These are phyloP conservation scores for Aspergillus ellipticus DNA, from an alignment of 495 filamentous ascomycete species.

Conservation along the genomic window DNA sequence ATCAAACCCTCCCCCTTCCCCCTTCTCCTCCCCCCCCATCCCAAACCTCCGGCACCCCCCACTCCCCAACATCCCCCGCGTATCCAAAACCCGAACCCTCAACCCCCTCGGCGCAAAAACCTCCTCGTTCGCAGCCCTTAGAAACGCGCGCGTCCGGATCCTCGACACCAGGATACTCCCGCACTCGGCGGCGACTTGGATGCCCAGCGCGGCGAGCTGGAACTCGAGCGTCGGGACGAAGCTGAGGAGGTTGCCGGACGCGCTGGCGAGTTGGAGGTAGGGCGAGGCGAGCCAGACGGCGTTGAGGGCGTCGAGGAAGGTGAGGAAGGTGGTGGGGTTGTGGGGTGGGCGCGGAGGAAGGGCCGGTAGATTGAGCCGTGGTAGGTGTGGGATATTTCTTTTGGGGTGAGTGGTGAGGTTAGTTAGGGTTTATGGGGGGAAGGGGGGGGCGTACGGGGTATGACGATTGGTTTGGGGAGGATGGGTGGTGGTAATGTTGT, in stretches of 20 bases:
- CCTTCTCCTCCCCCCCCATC: not conserved
- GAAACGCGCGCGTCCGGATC: slow-evolving; percentile 19
- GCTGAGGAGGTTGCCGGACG: slow-evolving; percentile 8
- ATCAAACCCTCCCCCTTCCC: slow-evolving; percentile 1
- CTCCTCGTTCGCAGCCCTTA: slow-evolving; percentile 18
- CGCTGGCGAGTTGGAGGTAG: slow-evolving; percentile 14
- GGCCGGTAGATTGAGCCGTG: slow-evolving; percentile 21
- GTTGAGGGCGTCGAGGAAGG: slow-evolving; percentile 25
- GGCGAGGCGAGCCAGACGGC: slow-evolving; percentile 25
- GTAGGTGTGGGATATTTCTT: slow-evolving; percentile 20
- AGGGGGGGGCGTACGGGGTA: not conserved
- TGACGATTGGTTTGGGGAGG: slow-evolving; percentile 1
- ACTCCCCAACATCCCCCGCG: slow-evolving; percentile 18
- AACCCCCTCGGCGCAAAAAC: slow-evolving; percentile 21
- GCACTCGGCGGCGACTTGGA: slow-evolving; percentile 18
- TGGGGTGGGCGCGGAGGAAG: slow-evolving; percentile 19
- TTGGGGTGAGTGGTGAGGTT: not conserved
- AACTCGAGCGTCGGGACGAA: slow-evolving; percentile 14
- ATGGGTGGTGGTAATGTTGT: not conserved
- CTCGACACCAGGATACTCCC: slow-evolving; percentile 13
- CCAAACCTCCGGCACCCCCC: slow-evolving; percentile 11
- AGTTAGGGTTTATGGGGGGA: not conserved
- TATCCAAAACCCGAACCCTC: slow-evolving; percentile 20
- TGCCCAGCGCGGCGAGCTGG: slow-evolving; percentile 15
- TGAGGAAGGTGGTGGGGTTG: slow-evolving; percentile 14